Evolutionary conservation across 164 flowering plant species (phyloP).

Genomic region (Echeveria elegans): DNA sequence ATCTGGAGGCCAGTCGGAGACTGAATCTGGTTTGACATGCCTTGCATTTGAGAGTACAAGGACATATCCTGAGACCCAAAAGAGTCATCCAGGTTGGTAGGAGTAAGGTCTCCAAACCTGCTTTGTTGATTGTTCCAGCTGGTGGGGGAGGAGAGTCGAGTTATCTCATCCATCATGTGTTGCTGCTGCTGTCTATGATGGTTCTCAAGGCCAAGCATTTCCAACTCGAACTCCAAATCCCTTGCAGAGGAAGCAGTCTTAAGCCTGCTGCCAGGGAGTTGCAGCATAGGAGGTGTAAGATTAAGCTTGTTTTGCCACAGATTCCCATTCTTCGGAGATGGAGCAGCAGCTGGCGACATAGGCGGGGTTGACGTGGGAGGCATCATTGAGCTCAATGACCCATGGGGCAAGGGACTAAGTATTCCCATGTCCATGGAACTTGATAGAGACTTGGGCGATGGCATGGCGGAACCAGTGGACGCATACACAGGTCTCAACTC

Average conservation of each 20-base stretch:
- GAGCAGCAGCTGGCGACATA: conserved; percentile 50
- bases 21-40: not conserved
- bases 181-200: not conserved
- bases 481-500: conserved; percentile 82
- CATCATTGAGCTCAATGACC: conserved; percentile 33
- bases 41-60: not conserved
- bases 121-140: not conserved
- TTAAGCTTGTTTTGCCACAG: conserved; percentile 16
- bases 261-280: not conserved
- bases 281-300: not conserved
- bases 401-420: conserved; percentile 41
- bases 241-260: not conserved
- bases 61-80: not conserved
- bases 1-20: not conserved
- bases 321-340: conserved; percentile 43
- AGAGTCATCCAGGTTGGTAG: not conserved
- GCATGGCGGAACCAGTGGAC: conserved; percentile 83
- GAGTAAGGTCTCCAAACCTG: not conserved
- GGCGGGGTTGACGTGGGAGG: conserved; percentile 53
- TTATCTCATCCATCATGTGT: not conserved
- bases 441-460: conserved; percentile 51
- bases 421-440: conserved; percentile 32
- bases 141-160: not conserved
- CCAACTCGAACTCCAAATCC: not conserved
- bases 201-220: not conserved